Base-by-base conservation (phyloP, 495 filamentous ascomycete species). In the Cladorrhinum samala region DNA sequence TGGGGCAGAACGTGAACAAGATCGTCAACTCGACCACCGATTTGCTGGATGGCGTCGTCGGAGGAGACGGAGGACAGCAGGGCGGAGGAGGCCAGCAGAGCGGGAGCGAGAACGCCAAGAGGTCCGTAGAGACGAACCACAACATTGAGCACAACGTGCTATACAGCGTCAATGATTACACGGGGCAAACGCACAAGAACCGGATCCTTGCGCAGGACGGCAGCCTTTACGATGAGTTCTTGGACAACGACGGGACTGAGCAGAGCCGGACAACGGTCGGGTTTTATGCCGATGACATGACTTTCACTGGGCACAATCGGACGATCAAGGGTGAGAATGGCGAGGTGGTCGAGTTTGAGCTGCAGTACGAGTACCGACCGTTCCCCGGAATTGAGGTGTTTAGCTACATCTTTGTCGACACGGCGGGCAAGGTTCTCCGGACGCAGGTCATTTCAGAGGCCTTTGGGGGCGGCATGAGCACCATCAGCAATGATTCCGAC, bases 91-190 rank as follows among this genome's bases (percentile, higher is more conserved):
- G n/a, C n/a, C n/a, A n/a, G n/a, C n/a, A n/a, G 4, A 53, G 46
- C 0, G 41, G 38, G 0, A 49, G 50, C 18, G 52, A 49, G 49
- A 59, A 57, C 50, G 7, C 52, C 14, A 62, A 70, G 46, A 50
- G 66, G 3, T 54, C 56, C 36, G 6, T 57, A 18, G 68, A 67
- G 33, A 46, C 13, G 5, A 47, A 19, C 39, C 20, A 20, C 46
- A 57, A 52, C 16, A 38, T n/a, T 48, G 27, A 40, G n/a, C 40
- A 18, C 37, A 52, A 42, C 54, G 72, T 82, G 44, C 68, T 83
- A 18, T 82, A 79, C 62, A 71, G 68, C 50, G 64, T 77, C 56
- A 82, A 82, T 63, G 72, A 82, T 65, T 83, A 78, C 63, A 59
- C 60, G 8, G 78, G 78, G 5, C 62, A 76, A 43, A 75, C 72